Percentiles rank a stretch among this genome's conserved stretches.
phyloP scores from a whole-genome alignment of 441 rosid genomes.

The Macaranga tanarius region DNA sequence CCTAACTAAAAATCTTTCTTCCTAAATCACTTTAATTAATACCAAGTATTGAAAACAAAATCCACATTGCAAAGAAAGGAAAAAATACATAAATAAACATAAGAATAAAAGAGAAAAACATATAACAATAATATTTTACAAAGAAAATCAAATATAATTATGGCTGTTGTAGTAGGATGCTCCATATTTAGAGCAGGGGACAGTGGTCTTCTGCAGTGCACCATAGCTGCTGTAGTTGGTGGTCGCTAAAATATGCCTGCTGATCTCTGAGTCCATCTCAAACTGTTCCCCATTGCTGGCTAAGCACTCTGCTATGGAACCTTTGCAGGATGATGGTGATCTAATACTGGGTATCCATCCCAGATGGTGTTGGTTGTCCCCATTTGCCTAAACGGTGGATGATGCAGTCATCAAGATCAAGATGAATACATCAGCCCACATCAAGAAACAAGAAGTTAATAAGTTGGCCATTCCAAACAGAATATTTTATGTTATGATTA shows the following conservation, averaged over 20 bases:
- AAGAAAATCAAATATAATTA: constrained; percentile 19
- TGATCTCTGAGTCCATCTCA: constrained; percentile 73
- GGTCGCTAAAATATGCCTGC: constrained; percentile 72
- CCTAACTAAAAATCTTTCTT: constrained; percentile 7
- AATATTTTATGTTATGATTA: too few species aligned
- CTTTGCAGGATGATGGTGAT: constrained; percentile 44
- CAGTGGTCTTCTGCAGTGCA: constrained; percentile 78
- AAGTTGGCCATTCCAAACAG: constrained; percentile 27
- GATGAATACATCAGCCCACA: constrained; percentile 32
- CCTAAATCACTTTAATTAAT: neutral
- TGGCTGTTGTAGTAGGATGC: constrained; percentile 91
- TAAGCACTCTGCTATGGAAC: constrained; percentile 64
- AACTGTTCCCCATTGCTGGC: constrained; percentile 52
- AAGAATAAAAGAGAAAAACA: neutral
- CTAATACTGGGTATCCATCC: constrained; percentile 46
- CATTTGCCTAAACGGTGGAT: constrained; percentile 41
- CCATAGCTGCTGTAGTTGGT: constrained; percentile 78
- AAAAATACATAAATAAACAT: neutral
- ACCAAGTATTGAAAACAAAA: neutral
- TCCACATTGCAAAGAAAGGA: neutral
- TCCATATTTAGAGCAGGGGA: constrained; percentile 93
- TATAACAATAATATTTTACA: constrained; percentile 29
- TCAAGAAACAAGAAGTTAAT: constrained; percentile 33
- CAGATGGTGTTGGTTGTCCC: constrained; percentile 27
- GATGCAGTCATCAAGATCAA: constrained; percentile 30